Evolutionary conservation across 441 rosid species (phyloP).

Genomic region (Hura crepitans): DNA sequence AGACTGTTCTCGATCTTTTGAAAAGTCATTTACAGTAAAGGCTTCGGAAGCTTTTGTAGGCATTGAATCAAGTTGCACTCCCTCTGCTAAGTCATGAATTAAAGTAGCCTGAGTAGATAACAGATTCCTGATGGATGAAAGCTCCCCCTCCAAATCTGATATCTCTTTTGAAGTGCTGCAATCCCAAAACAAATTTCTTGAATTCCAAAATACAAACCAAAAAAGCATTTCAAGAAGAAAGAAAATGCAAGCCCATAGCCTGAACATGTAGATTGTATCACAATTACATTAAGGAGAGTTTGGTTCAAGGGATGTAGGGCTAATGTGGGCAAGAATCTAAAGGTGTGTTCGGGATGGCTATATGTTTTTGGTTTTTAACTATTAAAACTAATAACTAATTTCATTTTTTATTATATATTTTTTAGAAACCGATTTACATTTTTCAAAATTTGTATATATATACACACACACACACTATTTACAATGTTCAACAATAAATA

Average conservation of each 20-base stretch:
- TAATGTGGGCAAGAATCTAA: neutral
- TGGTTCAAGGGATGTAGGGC: no score
- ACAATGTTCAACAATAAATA: no score
- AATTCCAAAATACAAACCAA: conserved; percentile 10
- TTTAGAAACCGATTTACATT: no score
- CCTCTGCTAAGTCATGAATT: conserved; percentile 88
- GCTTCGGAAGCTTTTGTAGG: conserved; percentile 45
- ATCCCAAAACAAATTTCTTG: conserved; percentile 15
- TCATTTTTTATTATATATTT: no score
- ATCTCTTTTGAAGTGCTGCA: conserved; percentile 96
- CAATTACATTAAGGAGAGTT: neutral
- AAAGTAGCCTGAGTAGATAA: conserved; percentile 91
- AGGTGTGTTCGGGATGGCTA: no score
- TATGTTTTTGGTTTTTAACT: no score
- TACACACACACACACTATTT: no score
- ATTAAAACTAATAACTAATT: no score
- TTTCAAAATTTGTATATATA: no score
- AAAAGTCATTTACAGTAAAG: conserved; percentile 36
- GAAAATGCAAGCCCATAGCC: neutral
- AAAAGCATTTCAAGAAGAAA: neutral
- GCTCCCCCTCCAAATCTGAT: conserved; percentile 97
- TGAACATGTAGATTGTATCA: neutral
- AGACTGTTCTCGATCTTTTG: conserved; percentile 55
- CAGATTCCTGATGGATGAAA: conserved; percentile 82
- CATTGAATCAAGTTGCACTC: conserved; percentile 59